phyloP scores from a whole-genome alignment of 768 basidiomycete species.

The Leccinum variicolor region DNA sequence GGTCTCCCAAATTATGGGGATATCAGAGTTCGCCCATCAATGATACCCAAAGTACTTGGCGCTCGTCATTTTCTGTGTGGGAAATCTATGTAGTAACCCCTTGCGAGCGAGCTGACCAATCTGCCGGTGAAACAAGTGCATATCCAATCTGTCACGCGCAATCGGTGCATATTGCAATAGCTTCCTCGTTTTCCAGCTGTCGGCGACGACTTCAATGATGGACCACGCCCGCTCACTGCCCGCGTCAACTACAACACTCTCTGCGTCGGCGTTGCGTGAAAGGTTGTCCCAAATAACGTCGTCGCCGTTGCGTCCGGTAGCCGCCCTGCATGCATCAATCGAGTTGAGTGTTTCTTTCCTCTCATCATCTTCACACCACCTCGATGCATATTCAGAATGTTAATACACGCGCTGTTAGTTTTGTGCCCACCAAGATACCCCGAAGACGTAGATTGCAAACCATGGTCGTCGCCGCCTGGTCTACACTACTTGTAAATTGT shows the following conservation, averaged over 20 bases:
- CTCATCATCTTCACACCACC: neutral
- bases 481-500: conserved; percentile 70
- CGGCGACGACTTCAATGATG: conserved; percentile 23
- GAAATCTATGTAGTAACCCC: no score
- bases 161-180: neutral
- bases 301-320: conserved; percentile 61
- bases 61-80: no score
- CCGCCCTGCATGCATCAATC: conserved; percentile 67
- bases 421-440: conserved; percentile 85
- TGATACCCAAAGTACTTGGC: no score
- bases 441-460: conserved; percentile 86
- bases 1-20: neutral
- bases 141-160: neutral
- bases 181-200: neutral
- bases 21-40: no score
- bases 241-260: conserved; percentile 48
- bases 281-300: conserved; percentile 57
- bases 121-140: neutral
- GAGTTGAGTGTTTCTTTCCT: conserved; percentile 45
- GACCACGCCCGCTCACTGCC: conserved; percentile 31
- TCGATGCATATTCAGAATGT: neutral
- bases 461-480: conserved; percentile 84
- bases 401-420: conserved; percentile 41
- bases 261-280: conserved; percentile 60
- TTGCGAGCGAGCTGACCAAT: neutral